These are phyloP conservation scores for Beauveria sp. DNA, from an alignment of 2,329 filamentous ascomycete species.

Conservation along the genomic window DNA sequence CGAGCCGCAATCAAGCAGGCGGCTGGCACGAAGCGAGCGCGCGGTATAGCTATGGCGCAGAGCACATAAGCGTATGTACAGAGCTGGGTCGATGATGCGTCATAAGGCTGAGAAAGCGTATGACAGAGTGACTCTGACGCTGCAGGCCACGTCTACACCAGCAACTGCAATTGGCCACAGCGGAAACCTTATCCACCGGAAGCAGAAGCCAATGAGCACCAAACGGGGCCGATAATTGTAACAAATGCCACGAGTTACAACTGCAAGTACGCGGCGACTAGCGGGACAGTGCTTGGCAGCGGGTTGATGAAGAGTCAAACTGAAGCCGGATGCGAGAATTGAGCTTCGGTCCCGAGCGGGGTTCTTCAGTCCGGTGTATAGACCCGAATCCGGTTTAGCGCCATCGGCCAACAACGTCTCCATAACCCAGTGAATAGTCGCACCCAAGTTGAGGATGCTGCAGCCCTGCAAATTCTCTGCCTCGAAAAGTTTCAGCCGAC, in stretches of 20 bases:
- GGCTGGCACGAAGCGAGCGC: background rate
- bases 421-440: background rate
- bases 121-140: background rate
- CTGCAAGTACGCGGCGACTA: background rate
- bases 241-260: background rate
- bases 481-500: background rate
- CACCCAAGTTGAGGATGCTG: slow-evolving; percentile 10
- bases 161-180: background rate
- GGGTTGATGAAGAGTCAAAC: background rate
- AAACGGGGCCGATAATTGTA: background rate
- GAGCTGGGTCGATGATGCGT: background rate
- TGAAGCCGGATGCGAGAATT: slow-evolving; percentile 5
- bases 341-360: slow-evolving; percentile 18
- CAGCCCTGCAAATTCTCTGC: background rate
- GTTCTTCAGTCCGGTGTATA: background rate
- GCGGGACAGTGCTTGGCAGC: background rate
- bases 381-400: slow-evolving; percentile 15
- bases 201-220: background rate
- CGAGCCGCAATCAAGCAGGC: background rate
- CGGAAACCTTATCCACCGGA: background rate
- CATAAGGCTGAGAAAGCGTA: slow-evolving; percentile 5
- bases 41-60: background rate
- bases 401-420: slow-evolving; percentile 10
- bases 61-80: background rate
- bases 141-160: background rate